Base-by-base conservation (phyloP, 148 eudicot genomes). In the Silene latifolia region DNA sequence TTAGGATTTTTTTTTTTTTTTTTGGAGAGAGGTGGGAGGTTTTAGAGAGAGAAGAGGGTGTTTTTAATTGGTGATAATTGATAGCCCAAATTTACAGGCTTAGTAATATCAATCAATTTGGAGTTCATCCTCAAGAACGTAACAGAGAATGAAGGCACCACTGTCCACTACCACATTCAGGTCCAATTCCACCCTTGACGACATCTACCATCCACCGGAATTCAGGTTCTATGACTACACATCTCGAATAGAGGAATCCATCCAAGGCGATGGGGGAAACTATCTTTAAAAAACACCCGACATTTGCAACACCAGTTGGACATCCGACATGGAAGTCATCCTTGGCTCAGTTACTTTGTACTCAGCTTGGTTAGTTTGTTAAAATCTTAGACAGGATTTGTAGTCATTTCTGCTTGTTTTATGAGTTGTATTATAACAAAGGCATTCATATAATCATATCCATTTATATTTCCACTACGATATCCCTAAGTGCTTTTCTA, bases 331-430 rank as follows among this genome's bases (percentile, higher is more conserved):
- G 69, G 85, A 86, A 84, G 88, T 88, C 89, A 88, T 88, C 88
- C 92, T 88, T 88, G 91, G 91, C 88, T 85, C 76, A 73, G 67
- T 80, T 77, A 63, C 67, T 73, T 73, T 32, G 66, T 67, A 24
- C 48, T 66, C 4, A 7, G 13, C 72, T 64, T 14, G 11, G 32
- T 57, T 78, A 35, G 72, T 32, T 47, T 66, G 71, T 48, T 42
- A 8, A 61, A 29, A 71, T 19, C 11, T 12, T 71, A 29, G 58
- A 57, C 64, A 3, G 21, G 54, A 63, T 25, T 15, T 25, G 35
- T 44, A 58, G 57, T 18, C 24, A 61, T 25, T 2, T 56, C 65
- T 13, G 7, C 57, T 42, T 54, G 20, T 56, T 64, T 72, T 65
- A 62, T 65, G 76, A 64, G 54, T 73, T 35, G 70, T 78, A 56